Conservation (phyloP, 1,284 basidiomycete genomes). For the Rugosomyces carneus region DNA sequence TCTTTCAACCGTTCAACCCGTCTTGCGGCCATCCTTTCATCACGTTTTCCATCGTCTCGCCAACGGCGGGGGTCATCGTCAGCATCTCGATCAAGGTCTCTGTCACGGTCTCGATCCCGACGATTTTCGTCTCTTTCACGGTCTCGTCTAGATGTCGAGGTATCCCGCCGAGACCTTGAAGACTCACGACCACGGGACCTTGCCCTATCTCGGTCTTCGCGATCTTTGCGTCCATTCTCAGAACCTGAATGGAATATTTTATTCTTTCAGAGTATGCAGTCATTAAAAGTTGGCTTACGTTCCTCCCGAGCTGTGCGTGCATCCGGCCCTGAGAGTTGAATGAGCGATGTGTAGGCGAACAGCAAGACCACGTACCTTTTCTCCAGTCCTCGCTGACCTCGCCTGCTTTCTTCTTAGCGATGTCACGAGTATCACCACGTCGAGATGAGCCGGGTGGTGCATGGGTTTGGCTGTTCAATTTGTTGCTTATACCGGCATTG, state of each 20-base stretch:
- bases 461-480: constrained; percentile 35
- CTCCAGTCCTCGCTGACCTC: constrained; percentile 77
- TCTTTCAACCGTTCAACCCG: constrained; percentile 51
- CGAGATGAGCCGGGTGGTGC: constrained; percentile 36
- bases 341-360: constrained; percentile 13
- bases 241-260: constrained; percentile 25
- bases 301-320: constrained; percentile 52
- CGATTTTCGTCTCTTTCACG: constrained; percentile 29
- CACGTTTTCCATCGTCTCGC: constrained; percentile 75
- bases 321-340: constrained; percentile 37
- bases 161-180: constrained; percentile 47
- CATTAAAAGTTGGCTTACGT: constrained; percentile 35
- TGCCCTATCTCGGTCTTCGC: constrained; percentile 42
- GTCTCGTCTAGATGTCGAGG: constrained; percentile 28
- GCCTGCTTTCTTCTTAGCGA: constrained; percentile 58
- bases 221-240: constrained; percentile 34
- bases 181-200: constrained; percentile 57
- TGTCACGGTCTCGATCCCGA: too few relatives aligned
- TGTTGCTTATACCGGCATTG: constrained; percentile 35
- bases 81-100: constrained; percentile 33
- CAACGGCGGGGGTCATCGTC: constrained; percentile 65
- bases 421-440: constrained; percentile 52
- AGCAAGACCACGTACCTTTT: constrained; percentile 45
- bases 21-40: constrained; percentile 60
- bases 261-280: constrained; percentile 7